phyloP scores from a whole-genome alignment of 148 eudicot species.

The Cornus suecica region DNA sequence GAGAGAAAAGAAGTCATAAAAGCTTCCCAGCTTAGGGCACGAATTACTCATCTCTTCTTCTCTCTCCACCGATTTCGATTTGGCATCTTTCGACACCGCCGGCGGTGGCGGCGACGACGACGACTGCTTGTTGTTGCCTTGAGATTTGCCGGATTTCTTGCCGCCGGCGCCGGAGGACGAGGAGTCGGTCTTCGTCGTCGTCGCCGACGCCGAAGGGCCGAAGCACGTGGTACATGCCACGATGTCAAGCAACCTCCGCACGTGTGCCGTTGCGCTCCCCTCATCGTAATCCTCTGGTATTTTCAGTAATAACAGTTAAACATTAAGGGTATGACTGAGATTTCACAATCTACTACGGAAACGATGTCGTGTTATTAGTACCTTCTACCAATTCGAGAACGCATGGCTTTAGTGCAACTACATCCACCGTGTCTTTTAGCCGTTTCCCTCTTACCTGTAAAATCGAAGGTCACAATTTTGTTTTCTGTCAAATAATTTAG shows the following conservation, averaged over 20 bases:
- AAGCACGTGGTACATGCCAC: constrained; percentile 92
- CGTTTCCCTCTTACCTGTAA: constrained; percentile 84
- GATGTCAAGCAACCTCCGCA: constrained; percentile 80
- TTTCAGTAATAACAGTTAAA: constrained; percentile 1
- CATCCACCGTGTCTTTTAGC: constrained; percentile 83
- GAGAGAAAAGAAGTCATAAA: constrained; percentile 94
- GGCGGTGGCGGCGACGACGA: constrained; percentile 27
- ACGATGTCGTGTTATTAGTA: constrained; percentile 34
- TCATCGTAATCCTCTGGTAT: constrained; percentile 94
- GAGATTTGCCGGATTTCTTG: constrained; percentile 49
- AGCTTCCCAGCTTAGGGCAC: constrained; percentile 86
- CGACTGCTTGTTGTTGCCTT: constrained; percentile 14
- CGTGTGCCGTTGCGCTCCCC: constrained; percentile 77
- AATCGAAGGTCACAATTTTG: too few relatives aligned
- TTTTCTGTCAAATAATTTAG: too few relatives aligned
- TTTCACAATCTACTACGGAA: not conserved
- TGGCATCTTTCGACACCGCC: constrained; percentile 48
- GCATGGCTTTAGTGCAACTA: constrained; percentile 89
- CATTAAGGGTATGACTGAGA: constrained; percentile 14
- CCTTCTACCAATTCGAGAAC: constrained; percentile 84
- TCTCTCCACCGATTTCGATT: constrained; percentile 45
- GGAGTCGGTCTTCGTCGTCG: constrained; percentile 24
- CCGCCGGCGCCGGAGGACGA: not conserved
- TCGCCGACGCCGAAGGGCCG: constrained; percentile 56
- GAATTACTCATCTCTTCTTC: constrained; percentile 82